Conservation (phyloP, 768 basidiomycete species). For the Mycena haematopus region DNA sequence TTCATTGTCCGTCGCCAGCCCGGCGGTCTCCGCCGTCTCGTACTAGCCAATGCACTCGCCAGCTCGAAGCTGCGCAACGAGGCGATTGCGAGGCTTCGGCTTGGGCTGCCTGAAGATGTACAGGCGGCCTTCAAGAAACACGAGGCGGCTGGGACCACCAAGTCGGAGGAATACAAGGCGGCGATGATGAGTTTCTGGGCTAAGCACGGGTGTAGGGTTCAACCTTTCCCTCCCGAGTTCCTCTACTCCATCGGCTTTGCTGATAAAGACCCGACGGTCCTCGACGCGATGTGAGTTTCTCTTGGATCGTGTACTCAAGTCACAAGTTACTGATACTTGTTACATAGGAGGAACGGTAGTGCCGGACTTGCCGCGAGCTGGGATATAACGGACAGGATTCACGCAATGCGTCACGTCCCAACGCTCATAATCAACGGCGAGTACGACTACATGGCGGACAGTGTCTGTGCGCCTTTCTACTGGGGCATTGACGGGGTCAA, state of each 20-base stretch:
- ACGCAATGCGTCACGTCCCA: slow-evolving; percentile 35
- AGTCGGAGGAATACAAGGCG: slow-evolving; percentile 50
- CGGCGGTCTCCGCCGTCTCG: slow-evolving; percentile 32
- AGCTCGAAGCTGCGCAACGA: slow-evolving; percentile 44
- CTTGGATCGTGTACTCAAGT: no score
- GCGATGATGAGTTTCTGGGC: slow-evolving; percentile 50
- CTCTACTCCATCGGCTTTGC: slow-evolving; percentile 38
- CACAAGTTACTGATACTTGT: no score
- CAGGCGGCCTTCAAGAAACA: slow-evolving; percentile 49
- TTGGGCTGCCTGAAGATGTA: slow-evolving; percentile 47
- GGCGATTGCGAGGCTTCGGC: slow-evolving; percentile 37
- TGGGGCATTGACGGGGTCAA: slow-evolving; percentile 36
- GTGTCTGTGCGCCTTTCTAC: slow-evolving; percentile 41
- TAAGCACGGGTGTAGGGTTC: slow-evolving; percentile 48
- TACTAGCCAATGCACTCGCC: slow-evolving; percentile 46
- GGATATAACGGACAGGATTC: slow-evolving; percentile 34
- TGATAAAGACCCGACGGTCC: slow-evolving; percentile 54
- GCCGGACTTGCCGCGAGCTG: slow-evolving; percentile 37
- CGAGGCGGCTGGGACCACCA: slow-evolving; percentile 51
- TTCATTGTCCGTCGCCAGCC: slow-evolving; percentile 32
- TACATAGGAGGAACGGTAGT: slow-evolving; percentile 36
- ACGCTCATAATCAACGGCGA: slow-evolving; percentile 43
- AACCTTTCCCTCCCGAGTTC: slow-evolving; percentile 53
- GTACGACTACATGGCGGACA: slow-evolving; percentile 47
- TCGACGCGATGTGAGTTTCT: slow-evolving; percentile 51